These are phyloP conservation scores for Russula compacta DNA, from an alignment of 768 basidiomycete species.

Conservation along the genomic window DNA sequence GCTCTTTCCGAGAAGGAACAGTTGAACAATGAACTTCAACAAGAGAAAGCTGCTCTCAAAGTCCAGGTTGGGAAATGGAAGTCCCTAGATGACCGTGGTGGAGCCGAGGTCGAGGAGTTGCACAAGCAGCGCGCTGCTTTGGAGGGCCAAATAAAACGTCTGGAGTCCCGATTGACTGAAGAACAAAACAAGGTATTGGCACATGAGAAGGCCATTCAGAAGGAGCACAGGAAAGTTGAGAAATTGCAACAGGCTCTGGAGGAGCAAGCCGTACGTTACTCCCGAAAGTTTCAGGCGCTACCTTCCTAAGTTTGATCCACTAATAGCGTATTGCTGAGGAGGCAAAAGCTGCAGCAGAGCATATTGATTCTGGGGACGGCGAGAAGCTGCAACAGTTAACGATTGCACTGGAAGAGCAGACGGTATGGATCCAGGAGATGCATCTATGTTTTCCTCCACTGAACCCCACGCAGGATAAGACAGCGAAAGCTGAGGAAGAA, in stretches of 20 bases:
- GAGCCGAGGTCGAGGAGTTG: constrained; percentile 44
- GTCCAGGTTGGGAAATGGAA: constrained; percentile 66
- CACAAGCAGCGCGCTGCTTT: constrained; percentile 48
- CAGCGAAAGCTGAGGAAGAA: constrained; percentile 20
- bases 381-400: constrained; percentile 25
- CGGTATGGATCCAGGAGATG: constrained; percentile 13
- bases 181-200: constrained; percentile 22
- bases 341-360: background rate
- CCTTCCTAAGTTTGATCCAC: background rate
- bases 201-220: constrained; percentile 18
- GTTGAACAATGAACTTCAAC: constrained; percentile 48
- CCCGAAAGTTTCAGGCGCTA: background rate
- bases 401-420: constrained; percentile 19
- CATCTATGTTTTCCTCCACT: background rate
- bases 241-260: constrained; percentile 12
- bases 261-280: constrained; percentile 1
- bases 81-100: constrained; percentile 54
- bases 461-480: constrained; percentile 21
- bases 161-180: constrained; percentile 31
- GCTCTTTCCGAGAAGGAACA: constrained; percentile 47
- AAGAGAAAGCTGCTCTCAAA: constrained; percentile 44
- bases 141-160: constrained; percentile 43
- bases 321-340: constrained; percentile 2
- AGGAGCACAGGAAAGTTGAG: constrained; percentile 18
- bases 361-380: constrained; percentile 25